A percentile compares a stretch with the other conserved stretches of the same genome.
These are phyloP conservation scores for Coniochaeta pulveracea DNA, from an alignment of 2,329 filamentous ascomycete species.

Conservation along the genomic window DNA sequence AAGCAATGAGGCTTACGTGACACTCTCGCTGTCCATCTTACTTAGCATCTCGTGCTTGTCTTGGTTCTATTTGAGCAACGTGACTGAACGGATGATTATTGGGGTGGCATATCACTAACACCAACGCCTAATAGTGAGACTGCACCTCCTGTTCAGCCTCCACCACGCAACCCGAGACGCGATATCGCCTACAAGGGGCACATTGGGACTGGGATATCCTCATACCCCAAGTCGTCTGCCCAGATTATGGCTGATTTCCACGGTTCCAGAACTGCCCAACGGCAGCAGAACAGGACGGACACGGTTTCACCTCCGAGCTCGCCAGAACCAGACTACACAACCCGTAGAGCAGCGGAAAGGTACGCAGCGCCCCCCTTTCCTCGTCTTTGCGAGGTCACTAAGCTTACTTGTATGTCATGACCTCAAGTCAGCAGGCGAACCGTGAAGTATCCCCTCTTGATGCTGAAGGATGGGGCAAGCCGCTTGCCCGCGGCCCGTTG, in stretches of 20 bases:
- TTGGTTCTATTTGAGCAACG: too few relatives aligned
- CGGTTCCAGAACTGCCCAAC: not conserved
- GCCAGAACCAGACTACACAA: conserved; percentile 29
- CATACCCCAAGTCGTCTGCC: conserved; percentile 48
- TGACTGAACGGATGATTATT: too few relatives aligned
- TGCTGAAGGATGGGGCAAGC: conserved; percentile 25
- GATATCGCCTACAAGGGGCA: conserved; percentile 19
- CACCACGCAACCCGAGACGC: conserved; percentile 24
- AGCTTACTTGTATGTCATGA: conserved; percentile 9
- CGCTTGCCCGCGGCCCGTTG: conserved; percentile 14
- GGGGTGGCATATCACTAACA: too few relatives aligned
- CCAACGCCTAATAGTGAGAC: conserved; percentile 19
- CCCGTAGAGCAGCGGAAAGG: conserved; percentile 14
- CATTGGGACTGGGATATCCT: conserved; percentile 43
- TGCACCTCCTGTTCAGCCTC: conserved; percentile 19
- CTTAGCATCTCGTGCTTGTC: too few relatives aligned
- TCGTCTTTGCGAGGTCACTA: conserved; percentile 2
- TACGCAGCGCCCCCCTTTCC: not conserved
- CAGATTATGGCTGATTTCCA: not conserved
- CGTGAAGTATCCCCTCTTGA: conserved; percentile 43
- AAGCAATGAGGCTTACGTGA: too few relatives aligned
- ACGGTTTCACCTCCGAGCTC: conserved; percentile 45
- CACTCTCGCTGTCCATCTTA: too few relatives aligned
- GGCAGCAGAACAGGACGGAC: conserved; percentile 4
- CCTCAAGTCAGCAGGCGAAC: not conserved